These are phyloP conservation scores for Eucalyptus decipiens DNA, from an alignment of 345 rosid species.

Conservation along the genomic window DNA sequence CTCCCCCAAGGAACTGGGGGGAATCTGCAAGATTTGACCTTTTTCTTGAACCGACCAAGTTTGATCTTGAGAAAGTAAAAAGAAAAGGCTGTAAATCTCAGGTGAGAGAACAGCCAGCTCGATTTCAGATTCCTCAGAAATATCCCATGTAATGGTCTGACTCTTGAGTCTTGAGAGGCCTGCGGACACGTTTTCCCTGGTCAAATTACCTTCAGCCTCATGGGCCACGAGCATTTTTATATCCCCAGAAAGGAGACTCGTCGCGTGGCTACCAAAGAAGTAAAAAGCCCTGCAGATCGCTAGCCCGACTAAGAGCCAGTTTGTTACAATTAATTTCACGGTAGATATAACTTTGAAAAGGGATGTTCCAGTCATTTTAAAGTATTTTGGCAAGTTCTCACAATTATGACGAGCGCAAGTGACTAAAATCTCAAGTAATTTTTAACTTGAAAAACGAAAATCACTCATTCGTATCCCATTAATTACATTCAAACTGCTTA, in stretches of 20 bases:
- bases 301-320: background rate
- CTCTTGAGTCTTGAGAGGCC: background rate
- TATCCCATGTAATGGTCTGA: background rate
- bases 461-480: fast-evolving
- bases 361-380: background rate
- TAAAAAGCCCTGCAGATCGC: background rate
- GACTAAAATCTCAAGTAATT: background rate
- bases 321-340: background rate
- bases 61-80: background rate
- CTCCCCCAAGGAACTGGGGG: background rate
- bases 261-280: background rate
- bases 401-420: background rate
- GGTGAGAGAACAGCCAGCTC: background rate
- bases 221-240: background rate
- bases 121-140: background rate
- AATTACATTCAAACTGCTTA: background rate
- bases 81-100: background rate
- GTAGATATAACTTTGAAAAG: background rate
- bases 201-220: background rate
- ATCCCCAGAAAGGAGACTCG: background rate
- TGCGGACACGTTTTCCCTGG: background rate
- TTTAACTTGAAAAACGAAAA: background rate
- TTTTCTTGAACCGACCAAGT: background rate
- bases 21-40: background rate
- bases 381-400: background rate